Base-by-base conservation (phyloP, 805 yeast genomes). In the Pichia nakasei region DNA sequence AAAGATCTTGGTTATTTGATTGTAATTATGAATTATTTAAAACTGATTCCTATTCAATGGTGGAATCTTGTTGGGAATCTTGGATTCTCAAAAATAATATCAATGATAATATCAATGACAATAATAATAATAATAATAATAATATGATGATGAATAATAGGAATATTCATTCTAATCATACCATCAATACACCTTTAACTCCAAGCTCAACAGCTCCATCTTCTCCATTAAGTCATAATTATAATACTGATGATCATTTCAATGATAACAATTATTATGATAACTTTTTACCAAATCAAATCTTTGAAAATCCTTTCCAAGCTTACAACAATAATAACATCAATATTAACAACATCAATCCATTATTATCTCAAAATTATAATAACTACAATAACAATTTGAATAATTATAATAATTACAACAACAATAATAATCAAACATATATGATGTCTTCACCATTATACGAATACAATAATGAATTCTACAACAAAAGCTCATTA, bases 1-100 rank as follows among this genome's bases (percentile, higher is more conserved):
- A 91, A 67, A 75, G 74, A 43, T 68, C 66, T 37, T 91, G 67
- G 67, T 48, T 63, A 13, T 33, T 38, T 18, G 48, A 44, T 15
- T 53, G 64, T 29, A 52, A 52, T 27, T 63, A 65, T 62, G 55
- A 55, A 39, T 49, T 63, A 34, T 63, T 59, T 44, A 56, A 60
- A 38, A 59, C 59, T 11, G 53, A 56, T 19, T 61, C 61, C 17
- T 62, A 45, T 35, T 34, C 50, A n/a, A 56, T 63, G 43, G 59
- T 63, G 38, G 65, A 62, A 50, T 63, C 58, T 29, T 63, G 66
- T 42, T 63, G 67, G 67, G 51, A 53, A 37, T 61, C 64, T 20
- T 63, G 67, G 67, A 61, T 64, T 46, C 52, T 49, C n/a, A 59
- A 39, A 39, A 44, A 42, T 22, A 31, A 40, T 38, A 18, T 7